Evolutionary conservation across 2,329 filamentous ascomycete species (phyloP).

Genomic region (Fusarium sp.): DNA sequence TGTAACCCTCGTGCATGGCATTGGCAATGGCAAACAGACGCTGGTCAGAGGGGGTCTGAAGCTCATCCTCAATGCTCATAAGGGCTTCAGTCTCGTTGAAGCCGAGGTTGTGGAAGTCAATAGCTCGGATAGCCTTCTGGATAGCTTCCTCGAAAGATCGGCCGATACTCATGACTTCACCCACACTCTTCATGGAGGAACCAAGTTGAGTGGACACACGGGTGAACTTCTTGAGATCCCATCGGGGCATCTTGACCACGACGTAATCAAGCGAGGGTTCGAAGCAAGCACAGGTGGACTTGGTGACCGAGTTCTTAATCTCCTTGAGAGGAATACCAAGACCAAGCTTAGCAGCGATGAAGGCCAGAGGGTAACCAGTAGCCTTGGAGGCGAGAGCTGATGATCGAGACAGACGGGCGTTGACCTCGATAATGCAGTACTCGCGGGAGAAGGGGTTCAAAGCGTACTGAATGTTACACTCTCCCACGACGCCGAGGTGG

Average conservation of each 20-base stretch:
- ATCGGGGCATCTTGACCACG: constrained; percentile 98
- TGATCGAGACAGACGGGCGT: constrained; percentile 93
- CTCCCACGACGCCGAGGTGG: constrained; percentile 95
- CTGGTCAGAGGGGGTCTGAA: constrained; percentile 97
- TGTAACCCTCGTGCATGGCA: constrained; percentile 94
- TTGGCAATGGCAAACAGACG: constrained; percentile 97
- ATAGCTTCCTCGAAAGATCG: constrained; percentile 98
- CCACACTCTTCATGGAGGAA: constrained; percentile 99
- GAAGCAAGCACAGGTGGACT: constrained; percentile 96
- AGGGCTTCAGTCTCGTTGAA: constrained; percentile 92
- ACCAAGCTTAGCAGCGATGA: constrained; percentile 96
- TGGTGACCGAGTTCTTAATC: constrained; percentile 95
- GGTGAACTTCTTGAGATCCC: constrained; percentile 99
- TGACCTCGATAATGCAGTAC: constrained; percentile 99
- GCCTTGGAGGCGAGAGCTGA: constrained; percentile 97
- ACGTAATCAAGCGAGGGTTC: constrained; percentile 98
- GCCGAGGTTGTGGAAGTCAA: constrained; percentile 94
- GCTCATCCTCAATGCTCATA: constrained; percentile 95
- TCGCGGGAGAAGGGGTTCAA: constrained; percentile 94
- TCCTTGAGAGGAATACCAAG: constrained; percentile 95
- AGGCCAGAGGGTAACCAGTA: constrained; percentile 94
- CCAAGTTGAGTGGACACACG: constrained; percentile 95
- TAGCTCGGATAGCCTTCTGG: constrained; percentile 95
- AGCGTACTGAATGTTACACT: constrained; percentile 99
- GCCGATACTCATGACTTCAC: constrained; percentile 98